Evolutionary conservation across 257 asterid genomes (phyloP).

Genomic region (Solanum boliviense): DNA sequence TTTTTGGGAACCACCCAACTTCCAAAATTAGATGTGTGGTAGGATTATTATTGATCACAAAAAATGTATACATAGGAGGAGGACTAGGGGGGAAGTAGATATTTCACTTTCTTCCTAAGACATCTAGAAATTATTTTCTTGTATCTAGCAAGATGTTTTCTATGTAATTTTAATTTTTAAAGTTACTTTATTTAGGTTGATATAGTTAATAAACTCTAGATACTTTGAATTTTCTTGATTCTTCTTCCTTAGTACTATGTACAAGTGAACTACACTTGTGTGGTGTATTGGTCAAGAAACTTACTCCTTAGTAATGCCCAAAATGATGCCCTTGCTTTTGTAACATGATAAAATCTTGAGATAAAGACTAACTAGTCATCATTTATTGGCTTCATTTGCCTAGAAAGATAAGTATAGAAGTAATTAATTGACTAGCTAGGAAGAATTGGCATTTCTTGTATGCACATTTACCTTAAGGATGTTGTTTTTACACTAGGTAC

Average conservation of each 20-base stretch:
- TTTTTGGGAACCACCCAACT: background rate
- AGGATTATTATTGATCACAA: background rate
- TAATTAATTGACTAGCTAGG: background rate
- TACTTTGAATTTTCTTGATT: background rate
- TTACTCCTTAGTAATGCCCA: background rate
- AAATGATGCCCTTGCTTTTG: background rate
- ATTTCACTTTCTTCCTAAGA: background rate
- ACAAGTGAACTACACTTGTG: background rate
- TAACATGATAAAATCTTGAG: background rate
- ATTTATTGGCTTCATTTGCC: background rate
- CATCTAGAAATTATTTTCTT: too few relatives aligned
- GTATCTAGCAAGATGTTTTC: background rate
- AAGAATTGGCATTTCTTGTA: background rate
- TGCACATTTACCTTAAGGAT: background rate
- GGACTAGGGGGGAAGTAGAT: background rate
- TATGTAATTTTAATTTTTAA: background rate
- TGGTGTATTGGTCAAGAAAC: background rate
- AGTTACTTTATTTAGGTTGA: background rate
- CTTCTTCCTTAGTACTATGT: background rate
- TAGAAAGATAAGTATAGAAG: background rate
- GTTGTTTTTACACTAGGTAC: background rate
- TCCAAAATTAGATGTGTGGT: background rate
- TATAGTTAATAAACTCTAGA: background rate
- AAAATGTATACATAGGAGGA: background rate
- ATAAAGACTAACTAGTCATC: background rate